Evolutionary conservation across 2,329 filamentous ascomycete genomes (phyloP).

Genomic region (Hansfordia pulvinata): DNA sequence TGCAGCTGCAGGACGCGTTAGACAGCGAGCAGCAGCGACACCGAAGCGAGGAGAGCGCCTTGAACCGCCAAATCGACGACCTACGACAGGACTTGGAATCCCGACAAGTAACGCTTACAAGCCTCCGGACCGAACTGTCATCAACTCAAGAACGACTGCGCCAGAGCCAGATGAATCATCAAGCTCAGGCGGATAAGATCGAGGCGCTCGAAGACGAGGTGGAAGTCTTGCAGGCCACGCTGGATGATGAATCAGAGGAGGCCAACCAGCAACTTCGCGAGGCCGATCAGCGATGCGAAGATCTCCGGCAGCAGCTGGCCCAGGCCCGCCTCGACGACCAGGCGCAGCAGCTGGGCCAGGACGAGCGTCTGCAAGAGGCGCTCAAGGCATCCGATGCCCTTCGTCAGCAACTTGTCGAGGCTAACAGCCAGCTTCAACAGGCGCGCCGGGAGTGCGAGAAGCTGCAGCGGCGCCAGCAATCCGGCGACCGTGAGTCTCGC

Average conservation of each 20-base stretch:
- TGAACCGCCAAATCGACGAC: constrained; percentile 62
- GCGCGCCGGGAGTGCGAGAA: constrained; percentile 24
- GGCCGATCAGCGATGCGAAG: constrained; percentile 29
- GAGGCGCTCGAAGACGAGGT: constrained; percentile 62
- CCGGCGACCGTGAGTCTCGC: constrained; percentile 20
- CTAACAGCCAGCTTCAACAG: constrained; percentile 56
- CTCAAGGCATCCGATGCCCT: constrained; percentile 20
- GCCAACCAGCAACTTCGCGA: constrained; percentile 32
- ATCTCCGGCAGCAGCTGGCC: constrained; percentile 28
- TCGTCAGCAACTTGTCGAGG: constrained; percentile 31
- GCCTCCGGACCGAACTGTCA: constrained; percentile 52
- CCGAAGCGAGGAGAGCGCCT: constrained; percentile 52
- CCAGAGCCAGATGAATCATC: constrained; percentile 50
- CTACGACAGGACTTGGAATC: constrained; percentile 58
- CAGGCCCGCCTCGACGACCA: constrained; percentile 10
- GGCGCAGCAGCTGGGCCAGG: constrained; percentile 7
- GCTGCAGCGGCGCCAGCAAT: constrained; percentile 9
- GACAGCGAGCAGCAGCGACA: constrained; percentile 61
- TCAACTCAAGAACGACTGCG: constrained; percentile 55
- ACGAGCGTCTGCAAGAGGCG: constrained; percentile 10
- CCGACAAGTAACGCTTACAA: constrained; percentile 51
- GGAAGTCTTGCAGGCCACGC: constrained; percentile 53
- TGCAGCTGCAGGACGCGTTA: constrained; percentile 52
- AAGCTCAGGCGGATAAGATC: constrained; percentile 48
- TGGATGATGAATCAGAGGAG: constrained; percentile 52